Conservation (phyloP, 441 rosid genomes). For the Omphalea diandra region DNA sequence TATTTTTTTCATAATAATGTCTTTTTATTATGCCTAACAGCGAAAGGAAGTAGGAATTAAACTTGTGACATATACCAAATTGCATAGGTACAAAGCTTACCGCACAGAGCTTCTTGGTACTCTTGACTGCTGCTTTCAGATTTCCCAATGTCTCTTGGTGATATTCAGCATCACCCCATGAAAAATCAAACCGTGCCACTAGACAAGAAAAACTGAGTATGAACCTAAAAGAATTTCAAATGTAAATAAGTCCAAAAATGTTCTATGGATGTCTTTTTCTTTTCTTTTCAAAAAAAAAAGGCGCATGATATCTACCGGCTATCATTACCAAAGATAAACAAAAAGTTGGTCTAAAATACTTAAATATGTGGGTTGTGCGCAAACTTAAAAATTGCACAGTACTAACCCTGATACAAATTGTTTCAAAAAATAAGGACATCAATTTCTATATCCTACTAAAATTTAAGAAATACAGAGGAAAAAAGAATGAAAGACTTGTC, state of each 20-base stretch:
- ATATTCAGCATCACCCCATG: conserved; percentile 17
- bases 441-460: background rate
- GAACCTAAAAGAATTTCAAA: background rate
- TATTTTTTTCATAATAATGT: background rate
- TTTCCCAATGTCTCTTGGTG: conserved; percentile 17
- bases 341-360: background rate
- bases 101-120: conserved; percentile 17
- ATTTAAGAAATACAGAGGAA: background rate
- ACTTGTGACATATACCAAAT: background rate
- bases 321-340: background rate
- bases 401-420: background rate
- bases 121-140: conserved; percentile 6
- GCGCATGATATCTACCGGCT: background rate
- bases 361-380: background rate
- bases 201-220: background rate
- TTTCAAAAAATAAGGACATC: background rate
- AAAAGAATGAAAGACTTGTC: background rate
- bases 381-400: conserved; percentile 9
- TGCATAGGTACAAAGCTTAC: conserved; percentile 22
- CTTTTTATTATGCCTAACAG: background rate
- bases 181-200: conserved; percentile 19
- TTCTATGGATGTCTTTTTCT: background rate
- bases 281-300: background rate
- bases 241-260: background rate
- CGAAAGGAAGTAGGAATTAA: background rate